Percentiles rank a stretch among this genome's conserved stretches.
phyloP scores from a whole-genome alignment of 2,329 filamentous ascomycete genomes.

The Cordyceps cateniannulata region DNA sequence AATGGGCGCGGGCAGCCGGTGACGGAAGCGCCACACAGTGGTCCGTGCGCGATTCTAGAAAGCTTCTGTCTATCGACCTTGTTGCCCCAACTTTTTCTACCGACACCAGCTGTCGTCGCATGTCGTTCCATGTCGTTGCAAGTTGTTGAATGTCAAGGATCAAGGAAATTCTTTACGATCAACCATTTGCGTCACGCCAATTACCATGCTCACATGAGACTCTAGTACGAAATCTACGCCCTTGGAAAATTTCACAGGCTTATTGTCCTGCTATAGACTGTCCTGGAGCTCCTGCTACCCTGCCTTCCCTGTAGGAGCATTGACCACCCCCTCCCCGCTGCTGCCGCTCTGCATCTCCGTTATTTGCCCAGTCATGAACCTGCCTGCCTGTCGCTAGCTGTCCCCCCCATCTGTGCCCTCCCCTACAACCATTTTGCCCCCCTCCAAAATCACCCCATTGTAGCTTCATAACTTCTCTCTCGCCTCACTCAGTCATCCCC shows the following conservation, averaged over 20 bases:
- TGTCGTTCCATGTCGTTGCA: not conserved
- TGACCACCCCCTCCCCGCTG: constrained; percentile 11
- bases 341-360: constrained; percentile 13
- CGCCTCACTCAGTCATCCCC: not conserved
- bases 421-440: not conserved
- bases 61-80: constrained; percentile 17
- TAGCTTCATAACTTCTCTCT: constrained; percentile 7
- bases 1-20: constrained; percentile 4
- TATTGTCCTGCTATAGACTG: not conserved
- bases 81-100: constrained; percentile 11
- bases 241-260: not conserved
- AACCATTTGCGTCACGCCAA: not conserved
- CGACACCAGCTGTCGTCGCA: not conserved
- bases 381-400: not conserved
- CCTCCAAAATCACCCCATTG: constrained; percentile 9
- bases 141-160: not conserved
- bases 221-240: too few relatives aligned
- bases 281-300: not conserved
- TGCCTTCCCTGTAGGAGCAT: not conserved
- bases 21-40: constrained; percentile 14
- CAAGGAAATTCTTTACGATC: not conserved
- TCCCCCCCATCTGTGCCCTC: not conserved
- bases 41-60: constrained; percentile 23
- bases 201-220: not conserved
- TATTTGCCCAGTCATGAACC: constrained; percentile 1